These are phyloP conservation scores for Gossypium schwendimanii DNA, from an alignment of 441 rosid genomes.

Conservation along the genomic window DNA sequence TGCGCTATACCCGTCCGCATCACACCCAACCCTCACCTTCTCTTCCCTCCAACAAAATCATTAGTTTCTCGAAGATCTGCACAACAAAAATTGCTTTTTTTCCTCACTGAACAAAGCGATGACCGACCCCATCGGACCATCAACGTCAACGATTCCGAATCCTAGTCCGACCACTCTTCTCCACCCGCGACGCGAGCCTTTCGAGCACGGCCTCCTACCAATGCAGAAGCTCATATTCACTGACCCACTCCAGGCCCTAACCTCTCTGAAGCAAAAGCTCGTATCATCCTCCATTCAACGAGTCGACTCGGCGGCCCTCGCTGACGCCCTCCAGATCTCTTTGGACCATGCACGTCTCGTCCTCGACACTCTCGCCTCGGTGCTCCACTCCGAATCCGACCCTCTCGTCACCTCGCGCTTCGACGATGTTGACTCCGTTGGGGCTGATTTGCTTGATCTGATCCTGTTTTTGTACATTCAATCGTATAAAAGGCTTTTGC, in stretches of 20 bases:
- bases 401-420: slow-evolving; percentile 49
- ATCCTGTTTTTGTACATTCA: slow-evolving; percentile 80
- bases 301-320: slow-evolving; percentile 54
- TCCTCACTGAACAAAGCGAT: slow-evolving; percentile 25
- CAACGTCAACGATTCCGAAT: slow-evolving; percentile 36
- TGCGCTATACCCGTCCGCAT: background rate
- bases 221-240: slow-evolving; percentile 81
- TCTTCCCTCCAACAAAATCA: background rate
- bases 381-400: slow-evolving; percentile 71
- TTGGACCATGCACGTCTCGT: slow-evolving; percentile 75
- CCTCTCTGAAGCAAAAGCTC: slow-evolving; percentile 61
- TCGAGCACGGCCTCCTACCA: slow-evolving; percentile 91
- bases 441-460: slow-evolving; percentile 83
- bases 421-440: slow-evolving; percentile 53
- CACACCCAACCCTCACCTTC: slow-evolving; percentile 13
- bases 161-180: slow-evolving; percentile 33
- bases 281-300: slow-evolving; percentile 41
- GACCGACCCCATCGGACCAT: slow-evolving; percentile 57
- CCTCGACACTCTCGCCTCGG: slow-evolving; percentile 73
- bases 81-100: background rate
- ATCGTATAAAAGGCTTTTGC: slow-evolving; percentile 82
- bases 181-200: slow-evolving; percentile 81
- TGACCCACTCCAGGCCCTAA: slow-evolving; percentile 76
- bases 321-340: slow-evolving; percentile 86
- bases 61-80: slow-evolving; percentile 23